These are phyloP conservation scores for Cytauxzoon felis DNA, from an alignment of 169 alveolate genomes.

Conservation along the genomic window DNA sequence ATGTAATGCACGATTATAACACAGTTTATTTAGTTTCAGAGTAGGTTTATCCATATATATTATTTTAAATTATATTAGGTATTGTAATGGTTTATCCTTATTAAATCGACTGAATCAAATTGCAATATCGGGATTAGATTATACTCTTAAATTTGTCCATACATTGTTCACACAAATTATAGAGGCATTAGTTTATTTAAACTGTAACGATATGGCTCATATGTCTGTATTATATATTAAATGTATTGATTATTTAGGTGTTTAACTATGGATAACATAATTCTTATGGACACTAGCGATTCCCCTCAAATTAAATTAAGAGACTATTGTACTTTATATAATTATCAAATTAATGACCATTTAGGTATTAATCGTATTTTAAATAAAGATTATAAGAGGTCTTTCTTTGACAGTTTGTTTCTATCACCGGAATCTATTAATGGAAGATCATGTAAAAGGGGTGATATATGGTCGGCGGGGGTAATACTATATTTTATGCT, in stretches of 20 bases:
- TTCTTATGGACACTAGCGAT: slow-evolving; percentile 34
- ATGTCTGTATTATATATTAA: not conserved
- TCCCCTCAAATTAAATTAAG: slow-evolving; percentile 7
- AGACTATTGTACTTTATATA: slow-evolving; percentile 12
- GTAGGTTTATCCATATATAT: slow-evolving; percentile 17
- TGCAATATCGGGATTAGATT: not conserved
- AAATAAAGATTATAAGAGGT: slow-evolving; percentile 10
- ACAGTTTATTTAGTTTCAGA: slow-evolving; percentile 45
- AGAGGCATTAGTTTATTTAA: slow-evolving; percentile 52
- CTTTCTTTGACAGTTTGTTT: slow-evolving; percentile 18
- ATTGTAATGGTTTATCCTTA: slow-evolving; percentile 9
- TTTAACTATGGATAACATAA: slow-evolving; percentile 41
- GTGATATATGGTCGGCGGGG: slow-evolving; percentile 61
- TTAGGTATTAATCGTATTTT: slow-evolving; percentile 20
- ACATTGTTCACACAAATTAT: slow-evolving; percentile 45
- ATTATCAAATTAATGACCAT: slow-evolving; percentile 1
- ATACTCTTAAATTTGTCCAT: slow-evolving; percentile 47
- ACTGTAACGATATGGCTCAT: slow-evolving; percentile 59
- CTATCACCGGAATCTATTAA: slow-evolving; percentile 36
- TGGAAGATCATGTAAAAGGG: slow-evolving; percentile 9
- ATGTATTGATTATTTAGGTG: slow-evolving; percentile 1
- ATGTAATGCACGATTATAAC: slow-evolving; percentile 46
- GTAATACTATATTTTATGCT: slow-evolving; percentile 42
- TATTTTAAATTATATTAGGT: not conserved
- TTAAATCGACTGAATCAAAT: not conserved